phyloP scores from a whole-genome alignment of 2,329 filamentous ascomycete species.

The Westerdykella ornata region DNA sequence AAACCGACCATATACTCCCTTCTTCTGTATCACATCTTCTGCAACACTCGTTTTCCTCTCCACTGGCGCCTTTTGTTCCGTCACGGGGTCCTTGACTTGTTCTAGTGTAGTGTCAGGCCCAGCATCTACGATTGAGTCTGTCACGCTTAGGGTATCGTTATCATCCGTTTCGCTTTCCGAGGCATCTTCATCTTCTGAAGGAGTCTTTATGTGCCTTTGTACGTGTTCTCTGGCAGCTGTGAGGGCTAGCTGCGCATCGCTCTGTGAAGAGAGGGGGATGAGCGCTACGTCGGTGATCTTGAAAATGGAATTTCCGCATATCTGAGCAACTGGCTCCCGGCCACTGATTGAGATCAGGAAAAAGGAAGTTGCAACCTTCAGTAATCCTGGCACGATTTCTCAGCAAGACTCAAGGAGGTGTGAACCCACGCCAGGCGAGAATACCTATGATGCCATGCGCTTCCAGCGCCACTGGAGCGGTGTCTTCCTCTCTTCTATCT shows the following conservation, averaged over 20 bases:
- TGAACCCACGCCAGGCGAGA: constrained; percentile 1
- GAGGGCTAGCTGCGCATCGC: constrained; percentile 68
- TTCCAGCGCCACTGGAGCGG: constrained; percentile 40
- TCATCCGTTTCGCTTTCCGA: constrained; percentile 25
- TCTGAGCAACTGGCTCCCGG: constrained; percentile 80
- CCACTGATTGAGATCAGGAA: constrained; percentile 84
- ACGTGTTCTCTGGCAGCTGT: constrained; percentile 50
- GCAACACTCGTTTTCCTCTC: constrained; percentile 55
- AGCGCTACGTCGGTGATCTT: constrained; percentile 81
- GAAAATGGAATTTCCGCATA: constrained; percentile 76
- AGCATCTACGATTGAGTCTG: constrained; percentile 33
- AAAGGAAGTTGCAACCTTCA: constrained; percentile 71
- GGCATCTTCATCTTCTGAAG: constrained; percentile 25
- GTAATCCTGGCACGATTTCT: constrained; percentile 55
- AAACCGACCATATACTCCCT: constrained; percentile 81
- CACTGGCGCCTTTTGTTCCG: constrained; percentile 18
- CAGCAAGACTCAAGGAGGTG: neutral
- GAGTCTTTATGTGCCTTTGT: constrained; percentile 32
- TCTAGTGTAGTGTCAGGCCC: constrained; percentile 28
- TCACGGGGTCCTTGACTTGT: constrained; percentile 28
- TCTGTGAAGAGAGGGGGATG: constrained; percentile 75
- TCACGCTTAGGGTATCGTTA: constrained; percentile 30
- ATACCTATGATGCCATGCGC: constrained; percentile 53
- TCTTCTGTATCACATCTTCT: constrained; percentile 78
- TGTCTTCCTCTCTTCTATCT: constrained; percentile 35